Base-by-base conservation (phyloP, 345 rosid species). In the Murraya paniculata region DNA sequence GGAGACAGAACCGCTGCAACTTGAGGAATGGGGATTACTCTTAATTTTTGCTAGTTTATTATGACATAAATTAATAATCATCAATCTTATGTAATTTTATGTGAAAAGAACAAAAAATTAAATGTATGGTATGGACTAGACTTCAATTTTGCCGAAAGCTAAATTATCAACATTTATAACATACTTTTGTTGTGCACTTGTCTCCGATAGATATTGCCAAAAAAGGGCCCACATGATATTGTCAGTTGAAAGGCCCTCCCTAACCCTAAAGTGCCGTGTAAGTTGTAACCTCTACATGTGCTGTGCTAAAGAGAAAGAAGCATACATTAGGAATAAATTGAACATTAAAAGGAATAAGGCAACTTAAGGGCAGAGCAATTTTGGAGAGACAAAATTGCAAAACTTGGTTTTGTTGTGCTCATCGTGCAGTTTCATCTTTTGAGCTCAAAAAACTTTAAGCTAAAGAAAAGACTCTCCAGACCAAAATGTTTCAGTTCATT, bases 401-500 rank as follows among this genome's bases (percentile, higher is more conserved):
- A 21, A 58, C 9, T 36, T 33, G 55, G 66, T 64, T 61, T 74
- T 18, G 59, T 11, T 74, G 30, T 30, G 28, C 41, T 30, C 45
- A 62, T 48, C 62, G 31, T 61, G 77, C 22, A 62, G 3, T 16
- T 31, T 38, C 30, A 74, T 45, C 24, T 16, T 21, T 45, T 66
- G 22, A 50, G 36, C 60, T 53, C 10, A 21, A 48, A 70, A 62
- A 28, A 25, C 4, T 27, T 38, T 28, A 39, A 16, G 35, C 77
- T 24, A 28, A 62, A 31, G 25, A 62, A 60, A 41, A 45, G 60
- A 61, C 64, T 39, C 41, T 6, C 68, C 69, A 62, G 33, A 48
- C 21, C 60, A 74, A 74, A 62, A 28, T 74, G 48, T 45, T 74
- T 74, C 30, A 30, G 14, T 22, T 31, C 77, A 62, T 1, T 62